Base-by-base conservation (phyloP, 192 early-diverging fungal genomes). In the Rhizoclosmatium sp. region DNA sequence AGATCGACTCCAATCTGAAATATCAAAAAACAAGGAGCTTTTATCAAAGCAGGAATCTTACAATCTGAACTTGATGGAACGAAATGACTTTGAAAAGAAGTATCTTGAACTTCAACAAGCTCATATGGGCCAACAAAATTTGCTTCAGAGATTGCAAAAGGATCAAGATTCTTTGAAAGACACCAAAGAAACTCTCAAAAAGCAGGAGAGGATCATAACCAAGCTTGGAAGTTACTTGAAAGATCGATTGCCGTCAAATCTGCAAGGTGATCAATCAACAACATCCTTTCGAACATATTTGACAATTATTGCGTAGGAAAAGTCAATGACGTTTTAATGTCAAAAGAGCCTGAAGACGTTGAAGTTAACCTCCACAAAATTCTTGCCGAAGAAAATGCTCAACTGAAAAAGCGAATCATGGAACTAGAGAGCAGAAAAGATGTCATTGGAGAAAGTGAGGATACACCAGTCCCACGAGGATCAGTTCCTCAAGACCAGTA, bases 161-260 rank as follows among this genome's bases (percentile, higher is more conserved):
- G 79, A 70, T 39, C 42, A 71, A 42, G 47, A 51, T 21, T 70
- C 68, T 7, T 54, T 62, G 19, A 40, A 3, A 9, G 70, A 84
- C 65, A 79, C 48, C 45, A 83, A 80, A 67, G 45, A 16, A 7
- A 76, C 75, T n/a, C 71, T 88, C 42, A 71, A 77, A 59, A 83
- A 82, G 68, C 87, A 88, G 68, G 87, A 88, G 61, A 39, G 61
- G 3, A 80, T 88, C 2, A 88, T 88, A 21, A 48, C 49, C 3
- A 67, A 64, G 58, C 59, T 88, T 2, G 85, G 81, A 65, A 61
- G 49, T 14, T 56, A 84, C 23, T 59, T 87, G 23, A 80, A 78
- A 46, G 72, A 83, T 47, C n/a, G 64, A 7, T 12, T 78, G 56
- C 67, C 69, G 23, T 4, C 41, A 2, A 45, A 60, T 19, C 42